phyloP scores from a whole-genome alignment of 192 early-diverging fungal genomes.

The Linnemannia hyalina region DNA sequence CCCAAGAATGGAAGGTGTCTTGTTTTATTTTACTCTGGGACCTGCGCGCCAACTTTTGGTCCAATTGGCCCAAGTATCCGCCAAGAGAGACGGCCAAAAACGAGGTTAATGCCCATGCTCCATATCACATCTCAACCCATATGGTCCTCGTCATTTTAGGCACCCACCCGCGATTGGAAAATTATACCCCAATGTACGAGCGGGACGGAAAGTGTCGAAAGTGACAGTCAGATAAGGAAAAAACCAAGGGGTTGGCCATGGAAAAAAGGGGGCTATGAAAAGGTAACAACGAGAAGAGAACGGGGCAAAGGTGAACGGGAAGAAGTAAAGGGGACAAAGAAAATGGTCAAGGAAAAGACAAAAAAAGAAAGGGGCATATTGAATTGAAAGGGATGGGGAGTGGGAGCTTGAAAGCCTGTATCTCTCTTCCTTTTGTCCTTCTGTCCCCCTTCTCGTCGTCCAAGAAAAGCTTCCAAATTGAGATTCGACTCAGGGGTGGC shows the following conservation, averaged over 20 bases:
- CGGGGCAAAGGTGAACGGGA: neutral
- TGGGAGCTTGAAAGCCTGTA: neutral
- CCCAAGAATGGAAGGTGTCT: neutral
- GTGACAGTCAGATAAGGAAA: neutral
- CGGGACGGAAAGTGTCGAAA: neutral
- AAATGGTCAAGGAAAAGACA: neutral
- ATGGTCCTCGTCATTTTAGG: neutral
- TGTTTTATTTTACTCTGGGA: neutral
- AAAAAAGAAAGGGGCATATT: neutral
- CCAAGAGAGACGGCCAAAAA: neutral
- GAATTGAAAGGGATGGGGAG: slow-evolving; percentile 7
- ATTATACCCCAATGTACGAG: neutral
- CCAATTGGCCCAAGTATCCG: neutral
- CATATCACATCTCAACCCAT: neutral
- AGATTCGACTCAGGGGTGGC: slow-evolving; percentile 5
- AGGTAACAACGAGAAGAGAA: slow-evolving; percentile 8
- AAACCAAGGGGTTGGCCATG: slow-evolving; percentile 39
- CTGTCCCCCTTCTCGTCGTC: neutral
- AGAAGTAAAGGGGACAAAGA: neutral
- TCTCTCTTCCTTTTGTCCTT: too few relatives aligned
- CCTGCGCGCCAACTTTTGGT: neutral
- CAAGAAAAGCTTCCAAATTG: neutral
- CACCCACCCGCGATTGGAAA: neutral
- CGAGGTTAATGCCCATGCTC: neutral
- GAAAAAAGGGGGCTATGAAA: slow-evolving; percentile 21